Base-by-base conservation (phyloP, 2,329 filamentous ascomycete species). In the Cercospora beticola region DNA sequence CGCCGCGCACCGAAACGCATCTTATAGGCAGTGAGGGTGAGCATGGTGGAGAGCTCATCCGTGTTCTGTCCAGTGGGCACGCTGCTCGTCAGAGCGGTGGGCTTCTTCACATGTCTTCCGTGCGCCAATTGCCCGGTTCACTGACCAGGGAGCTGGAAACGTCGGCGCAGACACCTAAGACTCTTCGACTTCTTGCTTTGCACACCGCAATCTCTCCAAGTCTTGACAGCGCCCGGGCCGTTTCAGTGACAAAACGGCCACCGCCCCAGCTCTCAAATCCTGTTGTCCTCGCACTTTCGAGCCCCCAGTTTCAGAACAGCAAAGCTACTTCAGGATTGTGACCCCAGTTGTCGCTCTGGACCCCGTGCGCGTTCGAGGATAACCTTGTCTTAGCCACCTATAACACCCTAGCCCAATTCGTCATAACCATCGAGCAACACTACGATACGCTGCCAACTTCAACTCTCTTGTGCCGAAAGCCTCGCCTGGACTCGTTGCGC, bases 291-390 rank as follows among this genome's bases (percentile, higher is more conserved):
- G 49, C 21, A 23, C 6, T 28, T 4, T 28, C 21, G 49, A 54
- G n/a, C 28, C 56, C 16, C 23, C 31, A 9, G 56, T 58, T 58
- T 33, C 56, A 58, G 56, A 26, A 18, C 28, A 21, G 31, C 56
- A 31, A 31, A 36, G 31, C 56, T 31, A 18, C 56, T 58, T 31
- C 16, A 18, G 7, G 16, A 58, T 31, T 3, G 28, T 21, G 56
- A 58, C 56, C 26, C 54, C 16, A 31, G 26, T 18, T 58, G 46
- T 52, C 46, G 26, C 56, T 33, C 56, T 31, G 56, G 28, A 58
- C 56, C 31, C 56, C 56, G 28, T 58, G 28, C 56, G 9, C 56
- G 56, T 58, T 58, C 56, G 56, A 58, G 56, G 56, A 31, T 36
- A 58, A 31, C 56, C 56, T 36, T 58, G 56, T 33, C 31, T 31